phyloP scores from a whole-genome alignment of 2,329 filamentous ascomycete genomes.

The Fusarium multiceps region DNA sequence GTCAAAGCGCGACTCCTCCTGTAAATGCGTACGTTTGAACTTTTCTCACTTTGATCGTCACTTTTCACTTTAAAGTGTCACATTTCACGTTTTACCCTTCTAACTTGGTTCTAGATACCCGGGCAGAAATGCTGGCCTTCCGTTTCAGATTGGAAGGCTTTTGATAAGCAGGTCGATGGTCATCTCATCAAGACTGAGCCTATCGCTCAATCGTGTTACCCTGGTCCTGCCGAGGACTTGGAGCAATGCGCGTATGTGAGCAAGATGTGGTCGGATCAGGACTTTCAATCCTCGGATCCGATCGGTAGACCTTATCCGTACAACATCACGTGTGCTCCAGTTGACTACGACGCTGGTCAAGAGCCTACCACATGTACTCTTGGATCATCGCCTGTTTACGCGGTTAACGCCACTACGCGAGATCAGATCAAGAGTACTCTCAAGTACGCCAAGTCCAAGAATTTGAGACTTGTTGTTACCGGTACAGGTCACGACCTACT shows the following conservation, averaged over 20 bases:
- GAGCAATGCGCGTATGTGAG: constrained; percentile 25
- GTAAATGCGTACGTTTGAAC: constrained; percentile 26
- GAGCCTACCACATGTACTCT: constrained; percentile 25
- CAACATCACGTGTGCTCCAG: constrained; percentile 34
- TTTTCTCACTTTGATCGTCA: neutral
- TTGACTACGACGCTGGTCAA: constrained; percentile 19
- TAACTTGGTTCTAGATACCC: constrained; percentile 14
- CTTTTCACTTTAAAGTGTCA: neutral
- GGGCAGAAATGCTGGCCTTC: constrained; percentile 32
- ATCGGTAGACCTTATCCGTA: constrained; percentile 35
- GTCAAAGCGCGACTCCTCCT: neutral
- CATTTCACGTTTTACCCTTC: neutral
- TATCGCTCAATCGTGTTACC: constrained; percentile 31
- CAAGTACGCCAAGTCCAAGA: constrained; percentile 1
- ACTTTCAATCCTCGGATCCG: constrained; percentile 32
- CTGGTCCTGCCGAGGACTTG: constrained; percentile 19
- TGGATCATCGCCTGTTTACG: constrained; percentile 23
- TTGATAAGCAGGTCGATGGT: neutral
- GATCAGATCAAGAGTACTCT: constrained; percentile 17
- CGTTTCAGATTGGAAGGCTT: constrained; percentile 8
- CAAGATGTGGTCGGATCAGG: constrained; percentile 36
- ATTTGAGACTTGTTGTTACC: constrained; percentile 20
- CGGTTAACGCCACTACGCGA: constrained; percentile 20
- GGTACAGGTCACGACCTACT: constrained; percentile 34
- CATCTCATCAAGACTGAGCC: constrained; percentile 28